Conservation (phyloP, 192 early-diverging fungal species). For the Backusella psychrophila region DNA sequence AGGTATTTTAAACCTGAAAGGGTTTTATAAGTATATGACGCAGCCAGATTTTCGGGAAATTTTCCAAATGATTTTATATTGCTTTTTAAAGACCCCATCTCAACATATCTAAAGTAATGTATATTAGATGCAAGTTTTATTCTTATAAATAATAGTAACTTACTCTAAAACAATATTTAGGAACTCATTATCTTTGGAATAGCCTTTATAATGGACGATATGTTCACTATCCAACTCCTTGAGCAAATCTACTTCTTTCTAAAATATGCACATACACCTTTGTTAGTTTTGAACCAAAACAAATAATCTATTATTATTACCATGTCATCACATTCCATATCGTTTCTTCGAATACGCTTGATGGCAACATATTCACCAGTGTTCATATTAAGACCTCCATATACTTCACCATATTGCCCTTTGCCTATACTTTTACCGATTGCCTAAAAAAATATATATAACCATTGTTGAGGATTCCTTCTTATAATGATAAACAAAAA, state of each 20-base stretch:
- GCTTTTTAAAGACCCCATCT: conserved; percentile 87
- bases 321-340: conserved; percentile 71
- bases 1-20: conserved; percentile 86
- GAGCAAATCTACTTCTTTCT: conserved; percentile 82
- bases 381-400: conserved; percentile 68
- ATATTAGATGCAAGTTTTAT: not conserved
- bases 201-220: conserved; percentile 85
- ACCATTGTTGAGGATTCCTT: not conserved
- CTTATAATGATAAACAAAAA: not conserved
- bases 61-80: conserved; percentile 87
- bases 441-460: conserved; percentile 40
- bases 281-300: not conserved
- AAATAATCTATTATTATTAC: conserved; percentile 9
- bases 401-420: conserved; percentile 89
- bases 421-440: conserved; percentile 85
- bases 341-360: conserved; percentile 76
- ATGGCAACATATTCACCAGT: conserved; percentile 84
- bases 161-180: conserved; percentile 85
- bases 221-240: conserved; percentile 76
- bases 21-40: conserved; percentile 86
- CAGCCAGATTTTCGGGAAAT: conserved; percentile 87
- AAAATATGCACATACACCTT: not conserved
- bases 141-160: not conserved
- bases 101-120: conserved; percentile 51
- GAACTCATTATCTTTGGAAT: conserved; percentile 64